These are phyloP conservation scores for Verbena officinalis DNA, from an alignment of 257 asterid species.

Conservation along the genomic window DNA sequence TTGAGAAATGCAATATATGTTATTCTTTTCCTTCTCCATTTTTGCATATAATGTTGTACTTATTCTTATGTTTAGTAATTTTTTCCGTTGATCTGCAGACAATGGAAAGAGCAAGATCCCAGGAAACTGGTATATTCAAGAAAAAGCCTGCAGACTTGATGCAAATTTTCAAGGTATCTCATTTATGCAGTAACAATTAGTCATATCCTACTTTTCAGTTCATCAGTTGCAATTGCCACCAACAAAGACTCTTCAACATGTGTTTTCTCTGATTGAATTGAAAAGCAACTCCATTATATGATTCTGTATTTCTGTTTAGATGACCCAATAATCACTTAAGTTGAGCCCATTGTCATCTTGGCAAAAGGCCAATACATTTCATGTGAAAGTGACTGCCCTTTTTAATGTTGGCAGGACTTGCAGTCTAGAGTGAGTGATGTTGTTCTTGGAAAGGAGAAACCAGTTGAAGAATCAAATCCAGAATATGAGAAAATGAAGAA, in stretches of 20 bases:
- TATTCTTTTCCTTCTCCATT: conserved; percentile 13
- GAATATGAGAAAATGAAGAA: conserved; percentile 89
- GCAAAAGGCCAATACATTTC: conserved; percentile 16
- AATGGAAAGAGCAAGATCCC: conserved; percentile 90
- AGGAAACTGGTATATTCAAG: conserved; percentile 80
- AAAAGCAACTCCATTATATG: conserved; percentile 22
- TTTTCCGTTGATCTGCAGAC: conserved; percentile 66
- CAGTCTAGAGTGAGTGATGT: conserved; percentile 96
- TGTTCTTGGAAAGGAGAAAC: conserved; percentile 97
- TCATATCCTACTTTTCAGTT: conserved; percentile 18
- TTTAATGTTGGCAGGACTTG: conserved; percentile 67
- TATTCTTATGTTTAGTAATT: conserved; percentile 14
- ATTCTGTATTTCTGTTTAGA: conserved; percentile 11
- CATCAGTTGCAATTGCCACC: conserved; percentile 19
- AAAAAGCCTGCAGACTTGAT: conserved; percentile 86
- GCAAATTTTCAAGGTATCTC: conserved; percentile 86
- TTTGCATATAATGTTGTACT: conserved; percentile 17
- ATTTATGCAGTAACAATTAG: conserved; percentile 7
- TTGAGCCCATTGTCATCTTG: not conserved
- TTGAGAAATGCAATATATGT: conserved; percentile 15
- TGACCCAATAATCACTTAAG: not conserved
- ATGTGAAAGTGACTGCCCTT: conserved; percentile 24
- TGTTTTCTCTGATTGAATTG: conserved; percentile 14
- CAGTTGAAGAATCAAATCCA: conserved; percentile 89
- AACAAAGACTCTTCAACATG: conserved; percentile 12